These are phyloP conservation scores for Tuber borchii DNA, from an alignment of 495 filamentous ascomycete species.

Conservation along the genomic window DNA sequence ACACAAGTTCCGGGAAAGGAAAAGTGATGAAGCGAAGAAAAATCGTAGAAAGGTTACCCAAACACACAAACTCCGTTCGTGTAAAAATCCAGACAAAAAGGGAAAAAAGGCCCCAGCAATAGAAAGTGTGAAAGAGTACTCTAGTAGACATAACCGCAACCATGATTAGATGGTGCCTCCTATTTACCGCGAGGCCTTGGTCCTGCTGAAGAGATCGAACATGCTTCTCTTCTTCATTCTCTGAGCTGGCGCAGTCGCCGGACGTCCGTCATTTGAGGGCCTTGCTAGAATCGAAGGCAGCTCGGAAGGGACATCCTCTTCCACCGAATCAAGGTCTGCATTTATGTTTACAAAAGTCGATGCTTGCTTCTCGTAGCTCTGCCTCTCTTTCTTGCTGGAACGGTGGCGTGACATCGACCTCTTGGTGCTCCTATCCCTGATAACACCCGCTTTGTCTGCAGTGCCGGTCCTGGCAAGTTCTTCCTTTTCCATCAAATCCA, in stretches of 20 bases:
- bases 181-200: slow-evolving; percentile 14
- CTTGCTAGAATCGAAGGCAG: slow-evolving; percentile 12
- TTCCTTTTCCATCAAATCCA: slow-evolving; percentile 40
- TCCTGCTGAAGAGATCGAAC: slow-evolving; percentile 37
- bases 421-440: slow-evolving; percentile 33
- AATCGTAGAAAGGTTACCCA: slow-evolving; percentile 7
- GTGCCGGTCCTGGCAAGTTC: slow-evolving; percentile 30
- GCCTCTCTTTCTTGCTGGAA: slow-evolving; percentile 28
- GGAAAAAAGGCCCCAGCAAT: slow-evolving; percentile 7
- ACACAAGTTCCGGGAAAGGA: background rate
- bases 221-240: slow-evolving; percentile 38
- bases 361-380: slow-evolving; percentile 22
- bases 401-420: slow-evolving; percentile 32
- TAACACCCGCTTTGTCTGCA: slow-evolving; percentile 28
- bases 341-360: background rate
- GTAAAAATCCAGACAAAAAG: slow-evolving; percentile 16
- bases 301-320: slow-evolving; percentile 20
- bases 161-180: background rate
- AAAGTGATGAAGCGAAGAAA: slow-evolving; percentile 4
- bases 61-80: slow-evolving; percentile 22
- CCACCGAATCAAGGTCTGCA: background rate
- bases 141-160: background rate
- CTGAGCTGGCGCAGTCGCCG: slow-evolving; percentile 13
- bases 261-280: slow-evolving; percentile 20
- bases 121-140: background rate